These are phyloP conservation scores for Didymellaceae sp. DNA, from an alignment of 2,329 filamentous ascomycete genomes.

Conservation along the genomic window DNA sequence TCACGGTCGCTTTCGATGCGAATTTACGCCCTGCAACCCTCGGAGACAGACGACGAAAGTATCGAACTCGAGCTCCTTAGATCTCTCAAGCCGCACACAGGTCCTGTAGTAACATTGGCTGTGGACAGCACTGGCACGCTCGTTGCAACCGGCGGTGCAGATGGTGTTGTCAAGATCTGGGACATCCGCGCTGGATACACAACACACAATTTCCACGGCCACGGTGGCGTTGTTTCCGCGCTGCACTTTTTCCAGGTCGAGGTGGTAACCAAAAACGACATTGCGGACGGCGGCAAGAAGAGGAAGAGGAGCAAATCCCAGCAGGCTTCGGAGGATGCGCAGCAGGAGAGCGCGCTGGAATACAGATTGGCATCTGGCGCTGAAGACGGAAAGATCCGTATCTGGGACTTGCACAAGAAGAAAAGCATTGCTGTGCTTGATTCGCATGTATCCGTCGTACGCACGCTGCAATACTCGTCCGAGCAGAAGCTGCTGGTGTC, in stretches of 20 bases:
- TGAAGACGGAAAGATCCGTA: slow-evolving; percentile 88
- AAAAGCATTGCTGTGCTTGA: slow-evolving; percentile 79
- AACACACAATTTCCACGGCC: slow-evolving; percentile 94
- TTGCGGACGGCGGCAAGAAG: slow-evolving; percentile 43
- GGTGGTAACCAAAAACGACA: slow-evolving; percentile 55
- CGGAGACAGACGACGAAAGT: slow-evolving; percentile 66
- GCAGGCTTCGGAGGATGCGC: slow-evolving; percentile 52
- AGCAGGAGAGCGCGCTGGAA: slow-evolving; percentile 59
- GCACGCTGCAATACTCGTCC: slow-evolving; percentile 80
- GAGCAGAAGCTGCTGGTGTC: slow-evolving; percentile 79
- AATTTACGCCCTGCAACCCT: slow-evolving; percentile 76
- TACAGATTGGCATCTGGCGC: slow-evolving; percentile 89
- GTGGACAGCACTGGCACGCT: slow-evolving; percentile 88
- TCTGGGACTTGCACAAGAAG: slow-evolving; percentile 91
- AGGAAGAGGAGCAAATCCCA: slow-evolving; percentile 52
- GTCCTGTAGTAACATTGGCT: slow-evolving; percentile 85
- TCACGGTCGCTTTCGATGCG: slow-evolving; percentile 96
- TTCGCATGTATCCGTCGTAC: slow-evolving; percentile 94
- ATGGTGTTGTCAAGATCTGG: slow-evolving; percentile 96
- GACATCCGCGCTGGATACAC: slow-evolving; percentile 88
- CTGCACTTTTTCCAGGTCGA: slow-evolving; percentile 87
- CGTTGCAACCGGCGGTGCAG: slow-evolving; percentile 89
- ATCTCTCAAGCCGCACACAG: slow-evolving; percentile 86
- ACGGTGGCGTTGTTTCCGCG: slow-evolving; percentile 88
- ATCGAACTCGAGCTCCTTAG: slow-evolving; percentile 68